Evolutionary conservation across 2,329 filamentous ascomycete species (phyloP), one percentile per base, ranked within the genome.

Genomic region (Lojkania enalia): DNA sequence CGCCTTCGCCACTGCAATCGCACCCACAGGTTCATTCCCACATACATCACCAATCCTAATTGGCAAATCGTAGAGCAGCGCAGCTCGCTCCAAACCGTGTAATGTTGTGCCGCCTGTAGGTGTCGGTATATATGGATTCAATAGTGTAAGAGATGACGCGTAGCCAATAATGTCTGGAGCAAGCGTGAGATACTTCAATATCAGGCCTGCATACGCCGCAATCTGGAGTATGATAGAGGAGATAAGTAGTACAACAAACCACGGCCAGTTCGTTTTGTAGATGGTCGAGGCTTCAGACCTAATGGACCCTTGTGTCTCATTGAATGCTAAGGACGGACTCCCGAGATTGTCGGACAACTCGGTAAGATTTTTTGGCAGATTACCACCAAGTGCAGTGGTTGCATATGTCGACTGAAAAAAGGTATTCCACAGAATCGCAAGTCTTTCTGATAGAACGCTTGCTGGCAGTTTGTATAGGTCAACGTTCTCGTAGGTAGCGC

Each of bases 1-100:
- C 3, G 52, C 49, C 5, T 48, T 60, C 2, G 55, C 60, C 42
- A 64, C 54, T 2, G 59, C 57, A 39, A 66, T 59, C 15, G 58
- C 54, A 9, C 61, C 62, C 2, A 64, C 55, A 1, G 58, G 50
- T 23, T 64, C 59, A 31, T 52, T 51, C 5, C 50, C 33, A 39
- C 62, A 63, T 0, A 67, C 62, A 41, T 67, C 62, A 11, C 59
- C 61, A 38, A 67, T 61, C 19, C 53, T 50, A 1, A 66, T 44
- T 1, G 47, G 56, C 29, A 63, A 25, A 31, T 64, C 48, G 14
- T 57, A 54, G 27, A 67, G 31, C 21, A 67, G 20, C 3, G 53
- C 53, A 6, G 52, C 47, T 35, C 57, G 48, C 43, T 64, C 60
- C 6, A 63, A 36, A 0, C 59, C 58, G 48, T 61, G 46, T 29